These are phyloP conservation scores for Kodamaea leandrae DNA, from an alignment of 805 yeast species.

Conservation along the genomic window DNA sequence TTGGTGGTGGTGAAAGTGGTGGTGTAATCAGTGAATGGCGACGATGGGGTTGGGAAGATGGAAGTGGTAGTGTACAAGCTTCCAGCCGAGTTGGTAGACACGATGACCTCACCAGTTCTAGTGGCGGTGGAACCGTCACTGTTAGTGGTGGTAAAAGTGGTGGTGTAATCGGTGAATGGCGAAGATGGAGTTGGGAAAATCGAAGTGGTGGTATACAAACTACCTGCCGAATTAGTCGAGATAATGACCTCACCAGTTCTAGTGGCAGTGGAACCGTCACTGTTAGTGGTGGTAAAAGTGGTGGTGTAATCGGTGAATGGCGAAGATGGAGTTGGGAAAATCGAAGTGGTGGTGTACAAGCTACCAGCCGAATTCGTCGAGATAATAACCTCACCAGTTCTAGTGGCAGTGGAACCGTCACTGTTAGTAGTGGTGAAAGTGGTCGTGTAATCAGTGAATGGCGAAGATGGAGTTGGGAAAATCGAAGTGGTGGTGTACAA, in stretches of 20 bases:
- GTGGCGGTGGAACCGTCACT: slow-evolving; percentile 15
- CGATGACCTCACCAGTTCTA: slow-evolving; percentile 20
- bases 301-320: slow-evolving; percentile 8
- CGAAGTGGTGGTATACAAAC: slow-evolving; percentile 16
- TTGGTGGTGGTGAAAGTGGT: slow-evolving; percentile 17
- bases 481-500: slow-evolving; percentile 15
- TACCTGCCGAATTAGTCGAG: slow-evolving; percentile 15
- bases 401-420: slow-evolving; percentile 16
- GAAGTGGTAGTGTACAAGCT: slow-evolving; percentile 15
- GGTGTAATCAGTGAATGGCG: slow-evolving; percentile 15
- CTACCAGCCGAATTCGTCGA: slow-evolving; percentile 19
- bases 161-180: slow-evolving; percentile 16
- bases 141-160: slow-evolving; percentile 16
- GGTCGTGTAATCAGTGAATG: slow-evolving; percentile 11
- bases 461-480: neutral
- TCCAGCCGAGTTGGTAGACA: slow-evolving; percentile 18
- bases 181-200: neutral
- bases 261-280: slow-evolving; percentile 15
- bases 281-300: slow-evolving; percentile 6
- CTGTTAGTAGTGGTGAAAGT: slow-evolving; percentile 15
- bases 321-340: neutral
- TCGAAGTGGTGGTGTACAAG: slow-evolving; percentile 13
- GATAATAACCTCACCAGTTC: slow-evolving; percentile 11
- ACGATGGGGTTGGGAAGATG: slow-evolving; percentile 3
- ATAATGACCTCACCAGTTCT: slow-evolving; percentile 6